A percentile compares a stretch with the other conserved stretches of the same genome.
Conservation (phyloP, 1,139 yeast genomes). For the Pichia terricola region DNA sequence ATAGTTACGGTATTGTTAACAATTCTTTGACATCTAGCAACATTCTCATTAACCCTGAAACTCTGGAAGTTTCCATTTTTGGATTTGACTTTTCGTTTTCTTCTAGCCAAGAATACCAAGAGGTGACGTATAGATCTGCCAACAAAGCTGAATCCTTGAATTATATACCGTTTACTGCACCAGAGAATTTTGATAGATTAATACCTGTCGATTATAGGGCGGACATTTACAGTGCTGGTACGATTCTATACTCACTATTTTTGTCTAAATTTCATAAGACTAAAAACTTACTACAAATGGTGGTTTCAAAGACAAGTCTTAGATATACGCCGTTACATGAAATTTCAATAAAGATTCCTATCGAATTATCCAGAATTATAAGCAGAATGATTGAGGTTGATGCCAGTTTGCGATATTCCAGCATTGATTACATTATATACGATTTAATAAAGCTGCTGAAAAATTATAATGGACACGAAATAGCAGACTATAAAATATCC, state of each 20-base stretch:
- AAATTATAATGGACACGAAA: conserved; percentile 4
- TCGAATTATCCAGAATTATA: conserved; percentile 31
- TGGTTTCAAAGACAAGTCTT: conserved; percentile 35
- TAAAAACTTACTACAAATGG: conserved; percentile 33
- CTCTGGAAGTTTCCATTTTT: conserved; percentile 30
- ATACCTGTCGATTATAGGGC: conserved; percentile 39
- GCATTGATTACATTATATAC: conserved; percentile 30
- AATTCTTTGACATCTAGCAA: conserved; percentile 37
- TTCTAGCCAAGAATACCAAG: conserved; percentile 35
- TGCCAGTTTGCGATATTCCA: conserved; percentile 34
- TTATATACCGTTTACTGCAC: conserved; percentile 41
- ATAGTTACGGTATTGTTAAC: conserved; percentile 38
- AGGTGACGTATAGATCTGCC: conserved; percentile 27
- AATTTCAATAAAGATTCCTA: conserved; percentile 32
- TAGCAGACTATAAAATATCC: background rate
- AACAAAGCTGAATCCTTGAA: conserved; percentile 29
- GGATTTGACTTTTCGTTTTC: conserved; percentile 47
- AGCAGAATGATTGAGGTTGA: conserved; percentile 38
- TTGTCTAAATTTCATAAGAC: conserved; percentile 38
- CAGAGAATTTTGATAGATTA: conserved; percentile 39
- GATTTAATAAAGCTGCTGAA: conserved; percentile 28
- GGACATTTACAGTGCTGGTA: conserved; percentile 44
- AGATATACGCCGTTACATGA: conserved; percentile 34
- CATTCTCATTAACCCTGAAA: conserved; percentile 27
- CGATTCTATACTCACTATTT: conserved; percentile 39